phyloP scores from a whole-genome alignment of 768 basidiomycete species.

The Boletellus emodensis region DNA sequence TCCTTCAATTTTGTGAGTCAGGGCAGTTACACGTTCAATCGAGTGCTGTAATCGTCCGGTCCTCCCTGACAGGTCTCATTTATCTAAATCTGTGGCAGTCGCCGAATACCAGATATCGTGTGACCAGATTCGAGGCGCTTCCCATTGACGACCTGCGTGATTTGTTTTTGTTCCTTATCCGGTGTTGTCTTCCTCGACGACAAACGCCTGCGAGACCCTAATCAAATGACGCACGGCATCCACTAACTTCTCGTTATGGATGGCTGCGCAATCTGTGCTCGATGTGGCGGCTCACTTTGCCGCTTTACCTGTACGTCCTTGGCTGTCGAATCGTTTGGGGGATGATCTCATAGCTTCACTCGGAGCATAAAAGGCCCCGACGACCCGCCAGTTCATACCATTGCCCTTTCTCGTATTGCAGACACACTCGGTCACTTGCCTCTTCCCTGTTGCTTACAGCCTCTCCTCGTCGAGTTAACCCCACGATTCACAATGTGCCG shows the following conservation, averaged over 20 bases:
- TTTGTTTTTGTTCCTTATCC: conserved; percentile 23
- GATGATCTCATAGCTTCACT: conserved; percentile 26
- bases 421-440: background rate
- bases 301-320: conserved; percentile 18
- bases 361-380: conserved; percentile 26
- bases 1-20: conserved; percentile 22
- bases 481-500: conserved; percentile 42
- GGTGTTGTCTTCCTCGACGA: conserved; percentile 36
- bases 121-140: conserved; percentile 19
- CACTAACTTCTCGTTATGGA: conserved; percentile 22
- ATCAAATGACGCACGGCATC: conserved; percentile 34
- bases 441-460: conserved; percentile 2
- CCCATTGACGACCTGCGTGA: conserved; percentile 15
- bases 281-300: conserved; percentile 21
- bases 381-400: conserved; percentile 10
- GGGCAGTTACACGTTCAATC: conserved; percentile 25
- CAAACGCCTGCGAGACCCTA: conserved; percentile 32
- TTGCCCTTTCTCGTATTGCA: background rate
- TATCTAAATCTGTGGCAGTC: conserved; percentile 28
- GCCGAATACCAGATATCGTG: conserved; percentile 19
- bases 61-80: conserved; percentile 26
- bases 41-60: conserved; percentile 25
- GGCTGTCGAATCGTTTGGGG: conserved; percentile 9
- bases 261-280: conserved; percentile 28
- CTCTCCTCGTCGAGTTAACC: background rate